Evolutionary conservation across 2,329 filamentous ascomycete species (phyloP), one percentile per base, ranked within the genome.

Genomic region (Colletotrichum cordylinicola): DNA sequence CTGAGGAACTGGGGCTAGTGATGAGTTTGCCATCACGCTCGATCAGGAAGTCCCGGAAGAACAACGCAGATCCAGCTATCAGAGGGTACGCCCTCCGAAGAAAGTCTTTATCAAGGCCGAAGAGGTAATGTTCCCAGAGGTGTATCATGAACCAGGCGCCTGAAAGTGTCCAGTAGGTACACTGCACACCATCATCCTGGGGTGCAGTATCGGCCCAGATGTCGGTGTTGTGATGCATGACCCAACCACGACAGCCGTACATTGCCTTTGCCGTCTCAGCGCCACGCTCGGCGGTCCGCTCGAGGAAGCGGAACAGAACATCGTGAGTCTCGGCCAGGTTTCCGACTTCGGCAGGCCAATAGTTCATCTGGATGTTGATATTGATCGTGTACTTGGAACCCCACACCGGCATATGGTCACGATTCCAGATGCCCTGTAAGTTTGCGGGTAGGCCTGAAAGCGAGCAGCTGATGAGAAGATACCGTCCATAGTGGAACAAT

Each of bases 361-460:
- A 90, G 77, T 90, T 90, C 88, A 90, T 90, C 79, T 90, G 84
- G 0, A 85, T 82, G 39, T 90, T 90, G 79, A 90, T 88, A 75
- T 90, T 89, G 78, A 89, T 87, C 0, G 88, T 90, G 70, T 85
- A 89, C 75, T 88, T 89, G 24, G 83, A 84, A 4, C 87, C 87
- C 88, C 88, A 90, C 0, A 86, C 80, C 9, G 86, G 86, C 15
- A 82, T 78, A 70, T 86, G 86, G 7, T 82, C 82, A 1, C 83
- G 80, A 62, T 87, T 88, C 87, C 86, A 88, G 31, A 88, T 83
- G 0, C 86, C 86, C 78, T 88, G 87, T 1, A 87, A 82, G 56
- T 52, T 52, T 21, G 43, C 43, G 43, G 43, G 43, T 16, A 52
- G 43, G n/a, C 43, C 43, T 52, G 43, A 52, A 52, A 52, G 12